These are phyloP conservation scores for Fusarium austroafricanum DNA, from an alignment of 2,329 filamentous ascomycete species.

Conservation along the genomic window DNA sequence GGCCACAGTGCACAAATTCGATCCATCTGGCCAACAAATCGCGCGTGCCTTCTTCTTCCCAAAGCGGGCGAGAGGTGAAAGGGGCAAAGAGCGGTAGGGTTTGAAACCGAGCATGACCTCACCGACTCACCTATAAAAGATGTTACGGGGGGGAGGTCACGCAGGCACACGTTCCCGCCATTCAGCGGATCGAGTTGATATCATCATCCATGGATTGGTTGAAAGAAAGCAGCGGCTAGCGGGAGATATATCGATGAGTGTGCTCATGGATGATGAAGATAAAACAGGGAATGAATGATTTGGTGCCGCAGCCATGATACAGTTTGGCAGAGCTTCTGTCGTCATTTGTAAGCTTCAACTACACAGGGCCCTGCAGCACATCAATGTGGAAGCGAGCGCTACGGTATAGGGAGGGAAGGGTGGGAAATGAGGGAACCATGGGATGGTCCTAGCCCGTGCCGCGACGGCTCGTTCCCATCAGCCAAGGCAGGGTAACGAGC, in stretches of 20 bases:
- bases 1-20: conserved; percentile 2
- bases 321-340: conserved; percentile 2
- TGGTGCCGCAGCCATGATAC: conserved; percentile 13
- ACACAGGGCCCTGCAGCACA: conserved; percentile 34
- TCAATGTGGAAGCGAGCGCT: conserved; percentile 32
- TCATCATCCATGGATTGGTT: not conserved
- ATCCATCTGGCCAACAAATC: conserved; percentile 20
- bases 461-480: conserved; percentile 36
- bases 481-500: conserved; percentile 18
- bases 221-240: not conserved
- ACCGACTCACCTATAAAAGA: conserved; percentile 21
- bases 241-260: not conserved
- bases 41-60: conserved; percentile 13
- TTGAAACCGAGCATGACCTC: conserved; percentile 28
- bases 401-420: conserved; percentile 10
- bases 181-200: conserved; percentile 12
- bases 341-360: conserved; percentile 13
- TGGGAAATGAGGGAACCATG: conserved; percentile 13
- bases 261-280: not conserved
- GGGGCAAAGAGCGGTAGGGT: conserved; percentile 16
- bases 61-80: not conserved
- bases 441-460: conserved; percentile 31
- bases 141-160: conserved; percentile 23
- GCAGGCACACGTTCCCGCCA: conserved; percentile 4
- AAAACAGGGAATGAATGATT: conserved; percentile 12